Evolutionary conservation across 2,329 filamentous ascomycete genomes (phyloP), one percentile per base, ranked within the genome.

Genomic region (Arthrobotrys conoides): DNA sequence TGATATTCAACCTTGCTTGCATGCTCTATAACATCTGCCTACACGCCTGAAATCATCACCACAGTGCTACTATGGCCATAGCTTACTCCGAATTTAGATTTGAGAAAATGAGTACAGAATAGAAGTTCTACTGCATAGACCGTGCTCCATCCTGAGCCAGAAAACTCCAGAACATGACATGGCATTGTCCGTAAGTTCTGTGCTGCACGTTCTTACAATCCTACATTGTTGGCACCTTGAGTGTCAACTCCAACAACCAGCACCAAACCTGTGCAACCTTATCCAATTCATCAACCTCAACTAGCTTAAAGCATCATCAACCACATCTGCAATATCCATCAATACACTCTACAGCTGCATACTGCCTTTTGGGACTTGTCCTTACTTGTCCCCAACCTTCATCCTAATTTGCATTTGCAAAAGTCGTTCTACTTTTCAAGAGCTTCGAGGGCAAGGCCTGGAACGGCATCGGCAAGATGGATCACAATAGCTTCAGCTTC

Each of bases 401-500:
- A 27, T 51, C 48, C 22, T 22, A 18, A 14, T 27, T 22, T 48
- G 8, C 44, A 33, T 38, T 18, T 59, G n/a, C 53, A 59, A 59
- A 38, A 14, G 9, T 30, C 8, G 5, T 14, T 33, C 2, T 5
- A 27, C 16, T 10, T 59, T 9, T 18, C 20, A 10, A 59, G 53
- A 41, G 53, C 53, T 59, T 14, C 16, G 20, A 61, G 33, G 8
- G 8, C 33, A 9, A 4, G 27, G 22, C 53, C 24, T 27, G 5
- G 51, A 53, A 57, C 18, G 20, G 10, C 24, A 16, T 12, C 41
- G 27, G 41, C 6, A 71, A 71, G 57, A 61, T 69, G 8, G 75
- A 78, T 14, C 68, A 71, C 48, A 71, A 78, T 38, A 72, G 51
- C 41, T 65, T 57, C 55, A 78, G 75, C 30, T 78, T 78, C 64